Evolutionary conservation across 192 early-diverging fungal genomes (phyloP).

Genomic region (Mortierella claussenii): DNA sequence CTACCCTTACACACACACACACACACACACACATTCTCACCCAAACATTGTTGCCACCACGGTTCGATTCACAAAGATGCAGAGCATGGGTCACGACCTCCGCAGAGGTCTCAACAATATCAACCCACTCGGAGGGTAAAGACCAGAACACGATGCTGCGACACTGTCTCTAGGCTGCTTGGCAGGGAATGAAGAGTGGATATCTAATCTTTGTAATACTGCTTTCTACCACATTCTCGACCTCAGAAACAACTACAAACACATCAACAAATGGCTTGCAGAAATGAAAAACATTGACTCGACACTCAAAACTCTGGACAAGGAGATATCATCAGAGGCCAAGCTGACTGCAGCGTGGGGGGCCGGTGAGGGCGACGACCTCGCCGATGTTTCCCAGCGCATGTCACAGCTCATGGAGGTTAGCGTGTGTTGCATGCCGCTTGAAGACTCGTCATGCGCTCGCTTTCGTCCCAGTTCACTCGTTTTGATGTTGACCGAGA

Average conservation of each 20-base stretch:
- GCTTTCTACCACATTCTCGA: background rate
- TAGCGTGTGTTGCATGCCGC: background rate
- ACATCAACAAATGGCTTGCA: slow-evolving; percentile 49
- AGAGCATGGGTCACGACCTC: slow-evolving; percentile 50
- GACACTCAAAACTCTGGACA: slow-evolving; percentile 44
- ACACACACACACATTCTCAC: background rate
- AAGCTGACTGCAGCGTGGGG: slow-evolving; percentile 49
- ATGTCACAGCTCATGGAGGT: slow-evolving; percentile 54
- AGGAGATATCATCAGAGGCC: slow-evolving; percentile 44
- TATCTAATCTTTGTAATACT: too few species aligned
- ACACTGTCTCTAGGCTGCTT: too few species aligned
- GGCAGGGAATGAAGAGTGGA: too few species aligned
- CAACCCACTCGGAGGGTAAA: slow-evolving; percentile 38
- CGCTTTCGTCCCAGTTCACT: background rate
- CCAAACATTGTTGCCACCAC: background rate
- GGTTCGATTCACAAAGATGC: slow-evolving; percentile 17
- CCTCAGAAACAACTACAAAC: slow-evolving; percentile 47
- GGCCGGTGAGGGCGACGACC: slow-evolving; percentile 36
- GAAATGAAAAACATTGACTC: slow-evolving; percentile 52
- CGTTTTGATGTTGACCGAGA: background rate
- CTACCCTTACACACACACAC: background rate
- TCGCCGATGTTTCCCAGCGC: slow-evolving; percentile 43
- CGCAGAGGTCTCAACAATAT: slow-evolving; percentile 46
- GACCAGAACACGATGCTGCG: too few species aligned
- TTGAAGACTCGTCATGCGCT: background rate